Conservation (phyloP, 208 protist genomes). For the Wallacemonas collosoma region DNA sequence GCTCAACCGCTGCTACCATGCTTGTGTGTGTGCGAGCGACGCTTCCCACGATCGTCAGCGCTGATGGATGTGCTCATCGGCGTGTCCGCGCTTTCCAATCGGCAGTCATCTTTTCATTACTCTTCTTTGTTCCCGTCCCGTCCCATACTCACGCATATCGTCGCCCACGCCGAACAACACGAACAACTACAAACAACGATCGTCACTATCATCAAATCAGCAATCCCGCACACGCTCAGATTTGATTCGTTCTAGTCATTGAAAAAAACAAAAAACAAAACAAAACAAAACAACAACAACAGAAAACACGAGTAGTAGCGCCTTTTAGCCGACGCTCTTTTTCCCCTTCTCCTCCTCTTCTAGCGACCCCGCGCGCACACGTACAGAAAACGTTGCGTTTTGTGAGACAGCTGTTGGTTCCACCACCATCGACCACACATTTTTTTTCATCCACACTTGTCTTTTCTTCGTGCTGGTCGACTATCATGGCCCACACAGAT, state of each 20-base stretch:
- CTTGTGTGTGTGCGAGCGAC: too few species aligned
- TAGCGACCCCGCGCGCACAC: neutral
- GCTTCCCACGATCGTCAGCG: too few species aligned
- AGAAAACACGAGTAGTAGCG: neutral
- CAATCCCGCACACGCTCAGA: neutral
- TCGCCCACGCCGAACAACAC: too few species aligned
- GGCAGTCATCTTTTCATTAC: too few species aligned
- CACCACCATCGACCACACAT: neutral
- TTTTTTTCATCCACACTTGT: slow-evolving; percentile 6
- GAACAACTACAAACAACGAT: too few species aligned
- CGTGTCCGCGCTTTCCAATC: too few species aligned
- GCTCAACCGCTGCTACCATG: too few species aligned
- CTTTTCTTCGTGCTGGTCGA: neutral
- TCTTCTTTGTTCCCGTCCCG: too few species aligned
- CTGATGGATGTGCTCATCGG: too few species aligned
- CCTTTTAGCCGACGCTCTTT: neutral
- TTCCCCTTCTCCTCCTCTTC: neutral
- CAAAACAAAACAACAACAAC: neutral
- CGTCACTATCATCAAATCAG: slow-evolving; percentile 3
- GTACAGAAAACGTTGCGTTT: neutral
- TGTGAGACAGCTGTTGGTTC: neutral
- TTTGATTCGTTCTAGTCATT: neutral
- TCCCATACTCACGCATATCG: too few species aligned
- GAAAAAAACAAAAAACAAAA: neutral
- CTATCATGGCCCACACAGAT: slow-evolving; percentile 54